phyloP scores from a whole-genome alignment of 371 early-diverging fungal genomes.

The Mucor plumbeus region DNA sequence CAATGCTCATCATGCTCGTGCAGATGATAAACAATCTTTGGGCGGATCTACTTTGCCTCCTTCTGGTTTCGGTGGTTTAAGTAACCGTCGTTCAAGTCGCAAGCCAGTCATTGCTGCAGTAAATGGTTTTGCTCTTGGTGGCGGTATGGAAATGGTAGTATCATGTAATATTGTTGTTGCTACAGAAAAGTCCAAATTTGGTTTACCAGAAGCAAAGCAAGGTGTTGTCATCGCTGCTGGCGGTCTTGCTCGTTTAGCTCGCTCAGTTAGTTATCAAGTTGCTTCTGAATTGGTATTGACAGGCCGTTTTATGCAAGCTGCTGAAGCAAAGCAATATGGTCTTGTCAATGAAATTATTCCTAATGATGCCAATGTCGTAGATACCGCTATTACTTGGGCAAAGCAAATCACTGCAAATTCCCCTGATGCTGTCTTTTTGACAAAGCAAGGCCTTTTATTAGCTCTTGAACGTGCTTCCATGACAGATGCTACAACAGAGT shows the following conservation, averaged over 20 bases:
- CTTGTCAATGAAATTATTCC: slow-evolving; percentile 53
- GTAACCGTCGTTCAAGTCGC: slow-evolving; percentile 40
- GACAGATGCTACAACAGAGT: slow-evolving; percentile 42
- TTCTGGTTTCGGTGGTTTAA: slow-evolving; percentile 54
- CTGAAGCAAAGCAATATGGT: slow-evolving; percentile 51
- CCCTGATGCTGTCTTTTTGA: slow-evolving; percentile 52
- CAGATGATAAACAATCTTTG: slow-evolving; percentile 4
- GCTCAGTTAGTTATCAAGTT: slow-evolving; percentile 50
- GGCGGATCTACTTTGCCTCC: slow-evolving; percentile 29
- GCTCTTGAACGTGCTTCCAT: slow-evolving; percentile 47
- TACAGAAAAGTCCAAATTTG: slow-evolving; percentile 49
- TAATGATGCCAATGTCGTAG: slow-evolving; percentile 38
- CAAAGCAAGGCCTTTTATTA: slow-evolving; percentile 49
- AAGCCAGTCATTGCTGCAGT: slow-evolving; percentile 63
- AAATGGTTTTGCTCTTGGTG: slow-evolving; percentile 55
- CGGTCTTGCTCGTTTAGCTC: slow-evolving; percentile 48
- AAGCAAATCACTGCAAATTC: slow-evolving; percentile 46
- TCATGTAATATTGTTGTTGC: slow-evolving; percentile 57
- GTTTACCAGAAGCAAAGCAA: slow-evolving; percentile 56
- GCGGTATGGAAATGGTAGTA: slow-evolving; percentile 53
- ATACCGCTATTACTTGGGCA: slow-evolving; percentile 43
- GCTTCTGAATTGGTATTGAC: slow-evolving; percentile 53
- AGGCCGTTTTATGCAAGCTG: slow-evolving; percentile 49
- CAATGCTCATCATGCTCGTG: slow-evolving; percentile 31
- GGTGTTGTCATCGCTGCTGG: slow-evolving; percentile 55